A percentile compares a stretch with the other conserved stretches of the same genome.
Conservation (phyloP, 2,329 filamentous ascomycete genomes). For the Fusarium algeriense region DNA sequence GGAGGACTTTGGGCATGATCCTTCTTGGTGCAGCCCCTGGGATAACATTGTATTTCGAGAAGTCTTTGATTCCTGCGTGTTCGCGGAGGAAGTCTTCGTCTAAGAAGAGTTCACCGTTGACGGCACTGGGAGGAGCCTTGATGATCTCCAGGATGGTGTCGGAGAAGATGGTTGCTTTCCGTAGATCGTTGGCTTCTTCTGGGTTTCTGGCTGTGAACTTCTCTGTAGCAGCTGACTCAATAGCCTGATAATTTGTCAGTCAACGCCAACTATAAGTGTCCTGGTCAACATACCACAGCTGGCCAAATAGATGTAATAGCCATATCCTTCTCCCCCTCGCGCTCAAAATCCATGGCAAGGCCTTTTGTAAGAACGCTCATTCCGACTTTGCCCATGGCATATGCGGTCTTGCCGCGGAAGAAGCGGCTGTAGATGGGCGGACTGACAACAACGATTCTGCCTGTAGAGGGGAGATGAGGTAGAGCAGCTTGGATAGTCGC, state of each 20-base stretch:
- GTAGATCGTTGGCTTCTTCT: slow-evolving; percentile 67
- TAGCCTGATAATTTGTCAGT: slow-evolving; percentile 57
- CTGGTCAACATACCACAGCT: slow-evolving; percentile 67
- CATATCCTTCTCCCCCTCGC: slow-evolving; percentile 75
- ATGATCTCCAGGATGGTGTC: slow-evolving; percentile 83
- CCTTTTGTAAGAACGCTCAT: slow-evolving; percentile 88
- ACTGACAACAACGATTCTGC: slow-evolving; percentile 80
- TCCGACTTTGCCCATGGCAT: slow-evolving; percentile 81
- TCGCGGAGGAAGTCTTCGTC: slow-evolving; percentile 85
- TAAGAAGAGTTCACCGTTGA: slow-evolving; percentile 79
- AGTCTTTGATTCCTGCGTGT: slow-evolving; percentile 74
- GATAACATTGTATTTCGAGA: slow-evolving; percentile 78
- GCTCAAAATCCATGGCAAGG: slow-evolving; percentile 82
- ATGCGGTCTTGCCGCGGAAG: slow-evolving; percentile 87
- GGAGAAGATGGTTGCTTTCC: slow-evolving; percentile 80
- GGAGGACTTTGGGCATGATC: slow-evolving; percentile 81
- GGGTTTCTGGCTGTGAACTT: slow-evolving; percentile 60
- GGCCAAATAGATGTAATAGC: slow-evolving; percentile 88
- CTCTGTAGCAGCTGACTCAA: slow-evolving; percentile 81
- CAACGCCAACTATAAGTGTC: background rate
- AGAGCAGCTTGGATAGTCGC: slow-evolving; percentile 75
- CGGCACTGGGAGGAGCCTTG: slow-evolving; percentile 64
- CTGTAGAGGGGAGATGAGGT: slow-evolving; percentile 71
- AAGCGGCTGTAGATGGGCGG: slow-evolving; percentile 89
- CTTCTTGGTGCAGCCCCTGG: slow-evolving; percentile 72